Evolutionary conservation across 1,284 basidiomycete species (phyloP).

Genomic region (Mycosarcoma maydis): DNA sequence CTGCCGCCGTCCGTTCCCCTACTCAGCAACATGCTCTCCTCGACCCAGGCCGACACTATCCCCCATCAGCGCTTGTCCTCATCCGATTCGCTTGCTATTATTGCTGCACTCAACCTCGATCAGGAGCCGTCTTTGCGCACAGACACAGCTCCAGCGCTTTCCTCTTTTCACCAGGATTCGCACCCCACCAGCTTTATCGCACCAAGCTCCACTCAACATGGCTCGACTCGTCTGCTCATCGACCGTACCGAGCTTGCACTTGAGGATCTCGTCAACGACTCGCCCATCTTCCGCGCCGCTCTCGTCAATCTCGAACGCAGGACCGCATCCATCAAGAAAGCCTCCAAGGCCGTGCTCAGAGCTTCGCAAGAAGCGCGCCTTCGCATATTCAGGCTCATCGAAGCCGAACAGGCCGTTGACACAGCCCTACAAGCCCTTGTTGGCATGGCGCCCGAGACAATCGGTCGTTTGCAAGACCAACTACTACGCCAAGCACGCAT

Average conservation of each 20-base stretch:
- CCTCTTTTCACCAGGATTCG: not conserved
- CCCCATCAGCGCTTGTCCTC: constrained; percentile 5
- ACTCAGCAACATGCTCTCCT: not conserved
- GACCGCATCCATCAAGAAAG: constrained; percentile 45
- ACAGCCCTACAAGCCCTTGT: constrained; percentile 31
- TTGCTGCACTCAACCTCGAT: constrained; percentile 30
- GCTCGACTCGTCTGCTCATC: constrained; percentile 7
- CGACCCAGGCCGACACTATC: not conserved
- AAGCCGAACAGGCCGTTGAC: constrained; percentile 40
- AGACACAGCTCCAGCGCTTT: not conserved
- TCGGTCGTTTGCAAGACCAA: constrained; percentile 21
- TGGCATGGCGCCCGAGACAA: constrained; percentile 28
- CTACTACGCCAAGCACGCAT: constrained; percentile 21
- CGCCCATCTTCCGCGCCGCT: constrained; percentile 56
- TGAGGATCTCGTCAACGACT: constrained; percentile 43
- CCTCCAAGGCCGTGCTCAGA: constrained; percentile 37
- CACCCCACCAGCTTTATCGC: not conserved
- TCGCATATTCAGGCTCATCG: constrained; percentile 26
- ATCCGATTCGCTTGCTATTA: constrained; percentile 29
- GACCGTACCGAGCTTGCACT: constrained; percentile 54
- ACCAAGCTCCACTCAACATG: not conserved
- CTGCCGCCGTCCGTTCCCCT: constrained; percentile 5
- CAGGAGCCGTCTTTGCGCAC: not conserved
- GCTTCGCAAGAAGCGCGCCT: constrained; percentile 30
- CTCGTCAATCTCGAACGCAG: constrained; percentile 51